These are phyloP conservation scores for Metarhizium sp. DNA, from an alignment of 2,329 filamentous ascomycete genomes.

Conservation along the genomic window DNA sequence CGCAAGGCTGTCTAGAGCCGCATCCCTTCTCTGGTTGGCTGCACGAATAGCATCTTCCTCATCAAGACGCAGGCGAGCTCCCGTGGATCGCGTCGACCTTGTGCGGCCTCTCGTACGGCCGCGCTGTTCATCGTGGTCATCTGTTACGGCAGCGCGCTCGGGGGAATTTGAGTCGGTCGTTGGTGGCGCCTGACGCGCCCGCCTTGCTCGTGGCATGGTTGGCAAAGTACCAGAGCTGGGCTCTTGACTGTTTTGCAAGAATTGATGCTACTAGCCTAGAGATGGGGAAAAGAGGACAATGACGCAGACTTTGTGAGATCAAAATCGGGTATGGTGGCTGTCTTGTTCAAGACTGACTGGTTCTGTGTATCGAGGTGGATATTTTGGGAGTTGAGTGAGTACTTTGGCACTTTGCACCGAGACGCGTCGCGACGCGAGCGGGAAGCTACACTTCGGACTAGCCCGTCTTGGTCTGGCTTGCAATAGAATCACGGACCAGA, in stretches of 20 bases:
- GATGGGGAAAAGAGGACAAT: neutral
- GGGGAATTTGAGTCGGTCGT: neutral
- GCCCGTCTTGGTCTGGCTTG: neutral
- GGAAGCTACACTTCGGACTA: neutral
- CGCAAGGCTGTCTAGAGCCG: constrained; percentile 25
- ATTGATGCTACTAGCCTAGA: neutral
- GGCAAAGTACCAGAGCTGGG: neutral
- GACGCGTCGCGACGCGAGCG: constrained; percentile 20
- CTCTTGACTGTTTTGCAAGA: neutral
- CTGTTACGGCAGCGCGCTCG: neutral
- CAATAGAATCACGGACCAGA: neutral
- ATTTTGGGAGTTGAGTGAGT: constrained; percentile 1
- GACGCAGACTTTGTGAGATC: neutral
- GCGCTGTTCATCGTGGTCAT: constrained; percentile 15
- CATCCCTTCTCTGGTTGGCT: constrained; percentile 23
- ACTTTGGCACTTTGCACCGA: constrained; percentile 13
- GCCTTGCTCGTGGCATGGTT: constrained; percentile 10
- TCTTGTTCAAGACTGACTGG: neutral
- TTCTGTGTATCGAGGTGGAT: neutral
- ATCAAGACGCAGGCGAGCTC: constrained; percentile 9
- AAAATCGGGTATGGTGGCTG: neutral
- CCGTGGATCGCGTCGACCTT: constrained; percentile 9
- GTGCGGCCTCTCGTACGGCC: constrained; percentile 14
- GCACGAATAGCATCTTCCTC: constrained; percentile 18
- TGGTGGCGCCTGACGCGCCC: constrained; percentile 7